phyloP scores from a whole-genome alignment of 176 grass and related monocot species.

The Zea luxurians region DNA sequence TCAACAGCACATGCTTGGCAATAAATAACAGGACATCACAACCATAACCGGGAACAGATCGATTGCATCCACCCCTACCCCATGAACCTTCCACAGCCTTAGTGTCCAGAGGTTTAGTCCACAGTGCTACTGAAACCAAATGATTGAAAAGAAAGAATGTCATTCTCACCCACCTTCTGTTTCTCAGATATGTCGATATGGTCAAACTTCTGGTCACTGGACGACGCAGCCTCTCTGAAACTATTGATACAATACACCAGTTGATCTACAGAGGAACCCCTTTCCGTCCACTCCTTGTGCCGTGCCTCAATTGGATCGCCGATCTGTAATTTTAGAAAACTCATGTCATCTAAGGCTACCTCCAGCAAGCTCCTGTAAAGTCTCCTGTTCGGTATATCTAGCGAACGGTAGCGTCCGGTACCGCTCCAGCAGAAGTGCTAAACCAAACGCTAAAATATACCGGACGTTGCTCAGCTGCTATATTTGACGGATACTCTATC shows the following conservation, averaged over 20 bases:
- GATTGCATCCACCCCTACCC: neutral
- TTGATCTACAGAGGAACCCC: constrained; percentile 65
- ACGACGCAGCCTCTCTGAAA: constrained; percentile 80
- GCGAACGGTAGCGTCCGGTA: too few species aligned
- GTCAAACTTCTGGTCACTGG: constrained; percentile 79
- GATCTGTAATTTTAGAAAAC: constrained; percentile 39
- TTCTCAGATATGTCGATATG: constrained; percentile 87
- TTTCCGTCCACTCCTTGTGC: constrained; percentile 73
- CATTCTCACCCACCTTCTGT: constrained; percentile 59
- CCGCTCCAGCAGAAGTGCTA: too few species aligned
- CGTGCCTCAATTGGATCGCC: constrained; percentile 71
- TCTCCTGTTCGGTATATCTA: too few species aligned
- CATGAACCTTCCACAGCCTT: neutral
- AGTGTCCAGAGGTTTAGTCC: neutral
- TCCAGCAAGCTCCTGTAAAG: too few species aligned
- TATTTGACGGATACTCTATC: too few species aligned
- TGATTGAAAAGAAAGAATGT: neutral
- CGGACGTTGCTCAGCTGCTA: too few species aligned
- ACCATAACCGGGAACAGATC: too few species aligned
- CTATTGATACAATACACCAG: constrained; percentile 76
- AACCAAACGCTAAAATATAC: too few species aligned
- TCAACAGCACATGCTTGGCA: neutral
- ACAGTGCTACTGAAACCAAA: neutral
- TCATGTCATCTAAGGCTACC: neutral
- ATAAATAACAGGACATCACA: neutral